Conservation (phyloP, 805 yeast species). For the Teunomyces tritomae region DNA sequence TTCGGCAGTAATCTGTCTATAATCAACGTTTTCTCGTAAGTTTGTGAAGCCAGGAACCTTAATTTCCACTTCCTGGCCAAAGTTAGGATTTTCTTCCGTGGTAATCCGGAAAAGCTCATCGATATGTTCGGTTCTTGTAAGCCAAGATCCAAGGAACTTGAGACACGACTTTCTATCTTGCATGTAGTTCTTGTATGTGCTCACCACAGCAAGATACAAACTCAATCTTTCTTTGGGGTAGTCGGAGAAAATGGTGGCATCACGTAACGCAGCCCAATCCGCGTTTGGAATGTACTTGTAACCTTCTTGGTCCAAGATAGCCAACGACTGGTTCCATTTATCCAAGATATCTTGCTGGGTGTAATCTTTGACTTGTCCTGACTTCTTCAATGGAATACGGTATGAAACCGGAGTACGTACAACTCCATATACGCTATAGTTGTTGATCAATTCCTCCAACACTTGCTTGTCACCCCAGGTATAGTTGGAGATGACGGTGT, state of each 20-base stretch:
- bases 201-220: constrained; percentile 54
- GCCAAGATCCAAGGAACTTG: constrained; percentile 30
- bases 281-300: constrained; percentile 72
- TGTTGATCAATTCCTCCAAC: constrained; percentile 59
- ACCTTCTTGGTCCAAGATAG: constrained; percentile 45
- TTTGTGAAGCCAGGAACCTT: constrained; percentile 21
- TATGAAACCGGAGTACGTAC: constrained; percentile 65
- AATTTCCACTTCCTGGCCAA: constrained; percentile 17
- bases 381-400: constrained; percentile 69
- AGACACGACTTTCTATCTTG: constrained; percentile 34
- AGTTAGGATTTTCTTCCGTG: constrained; percentile 16
- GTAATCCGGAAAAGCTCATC: constrained; percentile 21
- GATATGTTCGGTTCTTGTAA: constrained; percentile 23
- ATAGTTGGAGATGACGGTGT: constrained; percentile 66
- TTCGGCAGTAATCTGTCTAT: constrained; percentile 17
- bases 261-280: constrained; percentile 81
- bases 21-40: constrained; percentile 30
- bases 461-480: constrained; percentile 68
- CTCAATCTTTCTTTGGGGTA: constrained; percentile 45
- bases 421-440: constrained; percentile 56
- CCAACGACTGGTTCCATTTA: constrained; percentile 54
- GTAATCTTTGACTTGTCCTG: constrained; percentile 60
- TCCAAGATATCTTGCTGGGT: constrained; percentile 49
- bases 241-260: constrained; percentile 59
- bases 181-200: constrained; percentile 38